A percentile compares a stretch with the other conserved stretches of the same genome.
Evolutionary conservation across 805 yeast genomes (phyloP).

Genomic region (Teunomyces kruisii): DNA sequence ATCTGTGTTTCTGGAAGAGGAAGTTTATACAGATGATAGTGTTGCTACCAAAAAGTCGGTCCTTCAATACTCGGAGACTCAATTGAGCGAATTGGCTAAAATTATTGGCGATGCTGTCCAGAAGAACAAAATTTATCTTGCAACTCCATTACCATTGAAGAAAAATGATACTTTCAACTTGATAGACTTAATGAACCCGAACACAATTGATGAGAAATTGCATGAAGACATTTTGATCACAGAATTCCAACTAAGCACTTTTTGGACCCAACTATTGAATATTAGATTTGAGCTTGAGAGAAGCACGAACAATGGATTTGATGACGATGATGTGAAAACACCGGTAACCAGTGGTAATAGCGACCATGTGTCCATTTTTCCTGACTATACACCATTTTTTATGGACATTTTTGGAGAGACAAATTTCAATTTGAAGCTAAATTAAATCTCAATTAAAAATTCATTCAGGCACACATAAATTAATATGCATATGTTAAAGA

Average conservation of each 20-base stretch:
- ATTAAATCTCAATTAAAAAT: too few relatives aligned
- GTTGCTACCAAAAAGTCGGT: not conserved
- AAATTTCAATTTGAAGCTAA: not conserved
- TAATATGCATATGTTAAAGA: too few relatives aligned
- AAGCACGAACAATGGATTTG: not conserved
- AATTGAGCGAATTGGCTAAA: not conserved
- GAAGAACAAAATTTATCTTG: not conserved
- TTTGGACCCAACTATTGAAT: constrained; percentile 11
- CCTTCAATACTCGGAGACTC: not conserved
- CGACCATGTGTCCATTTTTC: not conserved
- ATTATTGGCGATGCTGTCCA: not conserved
- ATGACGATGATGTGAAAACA: not conserved
- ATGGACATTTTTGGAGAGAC: not conserved
- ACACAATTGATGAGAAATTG: not conserved
- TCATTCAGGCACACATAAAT: too few relatives aligned
- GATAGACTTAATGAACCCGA: not conserved
- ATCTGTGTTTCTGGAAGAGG: not conserved
- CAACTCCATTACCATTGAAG: not conserved
- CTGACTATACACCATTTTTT: not conserved
- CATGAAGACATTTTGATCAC: constrained; percentile 2
- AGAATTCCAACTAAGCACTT: constrained; percentile 9
- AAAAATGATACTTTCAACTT: not conserved
- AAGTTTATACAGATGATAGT: not conserved
- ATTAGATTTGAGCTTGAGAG: not conserved
- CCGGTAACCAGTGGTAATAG: not conserved